Evolutionary conservation across 2,329 filamentous ascomycete species (phyloP), one percentile per base, ranked within the genome.

Genomic region (Aspergillus fischeri): DNA sequence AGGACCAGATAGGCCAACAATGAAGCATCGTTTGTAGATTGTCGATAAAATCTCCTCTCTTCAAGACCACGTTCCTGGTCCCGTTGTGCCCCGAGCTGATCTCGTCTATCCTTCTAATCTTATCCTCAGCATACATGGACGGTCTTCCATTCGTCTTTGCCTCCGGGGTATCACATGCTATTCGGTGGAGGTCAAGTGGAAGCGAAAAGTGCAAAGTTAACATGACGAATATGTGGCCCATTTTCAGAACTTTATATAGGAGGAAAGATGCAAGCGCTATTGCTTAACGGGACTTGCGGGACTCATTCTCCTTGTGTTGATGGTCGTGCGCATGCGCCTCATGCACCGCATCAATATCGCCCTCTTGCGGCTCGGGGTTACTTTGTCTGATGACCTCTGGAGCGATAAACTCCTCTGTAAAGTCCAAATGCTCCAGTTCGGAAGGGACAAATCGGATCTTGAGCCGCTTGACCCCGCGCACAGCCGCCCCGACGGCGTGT

Each of bases 401-500:
- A 2, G 82, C 75, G 60, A 92, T 89, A 67, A 92, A 92, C 73
- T 97, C 92, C 70, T 96, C 90, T 59, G 89, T 86, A 66, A 87
- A 83, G 55, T 83, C 80, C 44, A 78, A 78, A 29, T 78, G 74
- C 11, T 78, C 73, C 28, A 81, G 80, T 20, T 89, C 86, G 64
- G 85, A 84, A 41, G 88, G 83, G 29, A 94, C 84, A 70, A 97
- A 97, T 45, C 92, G 86, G 52, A 97, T 83, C 60, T 89, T 88
- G 35, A 99, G 84, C 61, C 89, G 85, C 72, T 91, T 87, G 42
- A 94, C 91, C 1, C 94, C 93, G 59, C 90, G 85, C 14, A 97
- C 90, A 64, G 88, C 90, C 60, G 81, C 78, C 28, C 90, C 91
- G 27, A 97, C 83, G 56, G 82, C 82, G 48, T 86, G 82, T 59